These are phyloP conservation scores for Fusarium caatingaense DNA, from an alignment of 2,329 filamentous ascomycete species.

Conservation along the genomic window DNA sequence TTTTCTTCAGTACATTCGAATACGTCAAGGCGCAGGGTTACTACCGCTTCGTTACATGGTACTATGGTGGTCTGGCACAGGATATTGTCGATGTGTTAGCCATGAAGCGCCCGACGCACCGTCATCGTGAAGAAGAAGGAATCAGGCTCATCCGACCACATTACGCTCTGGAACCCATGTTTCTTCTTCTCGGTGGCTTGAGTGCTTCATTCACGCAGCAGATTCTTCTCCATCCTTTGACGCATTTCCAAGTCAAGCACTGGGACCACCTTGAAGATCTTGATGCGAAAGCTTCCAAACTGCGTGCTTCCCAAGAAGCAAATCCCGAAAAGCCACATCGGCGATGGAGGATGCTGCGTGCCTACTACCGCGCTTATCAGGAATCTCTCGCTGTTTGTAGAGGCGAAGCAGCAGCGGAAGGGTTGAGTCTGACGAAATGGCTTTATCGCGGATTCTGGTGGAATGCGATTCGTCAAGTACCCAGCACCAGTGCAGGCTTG, in stretches of 20 bases:
- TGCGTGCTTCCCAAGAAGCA: conserved; percentile 51
- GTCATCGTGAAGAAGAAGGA: conserved; percentile 41
- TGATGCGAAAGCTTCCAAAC: conserved; percentile 67
- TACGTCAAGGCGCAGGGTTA: conserved; percentile 78
- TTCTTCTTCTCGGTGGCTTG: conserved; percentile 75
- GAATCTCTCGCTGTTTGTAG: conserved; percentile 73
- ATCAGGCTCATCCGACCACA: conserved; percentile 74
- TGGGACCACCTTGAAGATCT: conserved; percentile 79
- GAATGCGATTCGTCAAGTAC: conserved; percentile 78
- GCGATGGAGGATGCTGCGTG: conserved; percentile 66
- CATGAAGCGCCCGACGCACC: conserved; percentile 55
- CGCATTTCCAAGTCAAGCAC: conserved; percentile 77
- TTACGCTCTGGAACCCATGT: conserved; percentile 79
- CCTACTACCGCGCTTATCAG: conserved; percentile 78
- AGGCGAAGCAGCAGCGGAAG: conserved; percentile 66
- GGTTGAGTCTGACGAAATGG: conserved; percentile 69
- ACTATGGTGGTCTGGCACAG: conserved; percentile 70
- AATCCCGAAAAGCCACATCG: conserved; percentile 50
- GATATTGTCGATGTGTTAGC: conserved; percentile 64
- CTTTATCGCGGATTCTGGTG: conserved; percentile 79
- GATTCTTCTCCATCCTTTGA: conserved; percentile 75
- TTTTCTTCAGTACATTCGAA: conserved; percentile 82
- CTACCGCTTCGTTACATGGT: conserved; percentile 76
- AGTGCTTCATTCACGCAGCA: conserved; percentile 77
- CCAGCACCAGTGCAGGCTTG: conserved; percentile 79